Percentiles rank a stretch among this genome's conserved stretches.
Conservation (phyloP, 805 yeast genomes). For the Teunomyces funiuensis region DNA sequence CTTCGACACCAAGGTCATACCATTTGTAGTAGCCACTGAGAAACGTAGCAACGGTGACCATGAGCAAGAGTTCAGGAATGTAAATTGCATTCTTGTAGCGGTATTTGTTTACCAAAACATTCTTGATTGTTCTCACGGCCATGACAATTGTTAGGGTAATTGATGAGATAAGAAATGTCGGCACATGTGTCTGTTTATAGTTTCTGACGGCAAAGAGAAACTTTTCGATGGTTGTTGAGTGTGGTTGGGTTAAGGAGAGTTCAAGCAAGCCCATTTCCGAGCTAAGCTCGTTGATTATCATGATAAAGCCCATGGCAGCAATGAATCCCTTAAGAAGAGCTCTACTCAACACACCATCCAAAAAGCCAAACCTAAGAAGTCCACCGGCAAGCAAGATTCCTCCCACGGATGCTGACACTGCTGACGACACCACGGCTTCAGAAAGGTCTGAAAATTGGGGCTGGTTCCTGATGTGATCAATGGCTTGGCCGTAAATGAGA, state of each 20-base stretch:
- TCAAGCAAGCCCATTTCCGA: conserved; percentile 43
- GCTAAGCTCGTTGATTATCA: conserved; percentile 58
- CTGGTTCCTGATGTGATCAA: conserved; percentile 38
- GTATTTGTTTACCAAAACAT: conserved; percentile 15
- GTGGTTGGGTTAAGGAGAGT: conserved; percentile 19
- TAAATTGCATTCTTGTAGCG: conserved; percentile 20
- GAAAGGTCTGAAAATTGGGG: conserved; percentile 45
- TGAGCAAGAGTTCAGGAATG: conserved; percentile 32
- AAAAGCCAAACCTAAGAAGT: conserved; percentile 77
- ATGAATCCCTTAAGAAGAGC: conserved; percentile 80
- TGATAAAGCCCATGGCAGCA: conserved; percentile 80
- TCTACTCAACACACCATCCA: conserved; percentile 76
- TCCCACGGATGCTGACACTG: conserved; percentile 17
- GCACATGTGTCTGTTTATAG: conserved; percentile 12
- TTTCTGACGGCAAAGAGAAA: conserved; percentile 14
- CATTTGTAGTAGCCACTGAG: conserved; percentile 26
- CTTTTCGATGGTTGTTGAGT: conserved; percentile 23
- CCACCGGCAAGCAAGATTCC: conserved; percentile 22
- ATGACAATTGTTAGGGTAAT: conserved; percentile 24
- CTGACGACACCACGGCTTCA: conserved; percentile 23
- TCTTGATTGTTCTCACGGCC: conserved; percentile 19
- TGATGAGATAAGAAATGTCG: conserved; percentile 19
- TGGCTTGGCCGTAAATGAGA: conserved; percentile 75
- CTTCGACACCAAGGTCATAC: conserved; percentile 26
- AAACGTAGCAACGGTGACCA: conserved; percentile 30